A percentile compares a stretch with the other conserved stretches of the same genome.
Conservation (phyloP, 2,329 filamentous ascomycete species). For the Aspergillus sp. region DNA sequence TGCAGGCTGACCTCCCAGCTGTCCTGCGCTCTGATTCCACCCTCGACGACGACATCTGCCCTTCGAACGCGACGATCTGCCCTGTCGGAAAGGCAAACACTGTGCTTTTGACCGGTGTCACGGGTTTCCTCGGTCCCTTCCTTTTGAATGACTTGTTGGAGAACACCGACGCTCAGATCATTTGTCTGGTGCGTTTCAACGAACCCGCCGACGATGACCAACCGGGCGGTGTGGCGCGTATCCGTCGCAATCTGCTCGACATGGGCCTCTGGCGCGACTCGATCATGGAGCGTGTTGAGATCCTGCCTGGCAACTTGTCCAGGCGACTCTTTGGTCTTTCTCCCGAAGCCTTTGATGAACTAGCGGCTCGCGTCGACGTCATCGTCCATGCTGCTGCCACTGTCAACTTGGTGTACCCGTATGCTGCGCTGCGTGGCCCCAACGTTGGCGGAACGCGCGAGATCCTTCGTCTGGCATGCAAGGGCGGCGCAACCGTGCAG, state of each 20-base stretch:
- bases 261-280: slow-evolving; percentile 74
- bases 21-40: slow-evolving; percentile 66
- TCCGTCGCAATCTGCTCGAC: slow-evolving; percentile 75
- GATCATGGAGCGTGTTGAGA: slow-evolving; percentile 74
- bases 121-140: slow-evolving; percentile 75
- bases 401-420: slow-evolving; percentile 79
- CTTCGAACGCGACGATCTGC: slow-evolving; percentile 51
- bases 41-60: slow-evolving; percentile 68
- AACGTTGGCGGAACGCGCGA: slow-evolving; percentile 80
- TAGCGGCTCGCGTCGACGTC: slow-evolving; percentile 66
- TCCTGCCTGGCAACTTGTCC: slow-evolving; percentile 71
- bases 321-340: slow-evolving; percentile 67
- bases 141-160: slow-evolving; percentile 68
- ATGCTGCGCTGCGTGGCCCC: slow-evolving; percentile 69
- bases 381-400: slow-evolving; percentile 76
- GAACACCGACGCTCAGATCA: slow-evolving; percentile 65
- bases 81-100: slow-evolving; percentile 66
- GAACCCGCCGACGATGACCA: slow-evolving; percentile 65
- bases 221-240: slow-evolving; percentile 67
- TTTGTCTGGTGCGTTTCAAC: slow-evolving; percentile 71
- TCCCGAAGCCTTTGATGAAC: slow-evolving; percentile 62
- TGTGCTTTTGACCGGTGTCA: slow-evolving; percentile 71
- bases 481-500: slow-evolving; percentile 69
- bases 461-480: slow-evolving; percentile 68
- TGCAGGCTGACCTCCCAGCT: slow-evolving; percentile 72